Evolutionary conservation across 768 basidiomycete genomes (phyloP), one percentile per base, ranked within the genome.

Genomic region (Pleurotus platypus): DNA sequence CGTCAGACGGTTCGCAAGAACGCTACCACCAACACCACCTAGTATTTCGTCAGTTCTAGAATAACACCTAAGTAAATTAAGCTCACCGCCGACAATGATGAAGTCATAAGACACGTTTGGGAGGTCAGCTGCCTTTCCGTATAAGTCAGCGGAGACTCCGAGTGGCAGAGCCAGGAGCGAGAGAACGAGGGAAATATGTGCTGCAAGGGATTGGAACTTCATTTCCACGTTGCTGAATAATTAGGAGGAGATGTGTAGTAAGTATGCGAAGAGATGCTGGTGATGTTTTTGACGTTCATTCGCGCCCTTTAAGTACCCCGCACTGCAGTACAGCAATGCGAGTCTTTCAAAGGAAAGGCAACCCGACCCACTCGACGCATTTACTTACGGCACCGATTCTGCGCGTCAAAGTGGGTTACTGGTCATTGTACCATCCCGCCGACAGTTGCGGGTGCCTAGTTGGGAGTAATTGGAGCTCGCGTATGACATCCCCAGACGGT

Each of bases 1-100:
- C n/a, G 57, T 54, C 57, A 57, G 40, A 5, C 57, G n/a, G 35
- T 51, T 57, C n/a, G 57, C 57, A 16, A 57, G 5, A 4, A 57
- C 57, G 18, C 42, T 51, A 12, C 57, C 57, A 18, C 20, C 57
- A 13, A 49, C 49, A 24, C 57, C 57, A 43, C 57, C 57, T 57
- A 30, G 16, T 18, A 42, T 9, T 18, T 45, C 24, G 30, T 54
- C 30, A 9, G 53, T 43, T 9, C 48, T 43, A 9, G 30, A 5
- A 62, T 15, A 15, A 18, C 4, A 2, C 3, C 39, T 9, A 5
- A 15, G 16, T 13, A 55, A 18, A 5, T 22, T 30, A 24, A 4
- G 7, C 58, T 15, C 37, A 59, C 58, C 58, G 3, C 58, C 58
- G 35, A 59, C 53, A 55, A 59, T 39, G 12, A 59, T 45, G 40